Conservation (phyloP, 75 land plant species). For the Pinus tabuliformis region DNA sequence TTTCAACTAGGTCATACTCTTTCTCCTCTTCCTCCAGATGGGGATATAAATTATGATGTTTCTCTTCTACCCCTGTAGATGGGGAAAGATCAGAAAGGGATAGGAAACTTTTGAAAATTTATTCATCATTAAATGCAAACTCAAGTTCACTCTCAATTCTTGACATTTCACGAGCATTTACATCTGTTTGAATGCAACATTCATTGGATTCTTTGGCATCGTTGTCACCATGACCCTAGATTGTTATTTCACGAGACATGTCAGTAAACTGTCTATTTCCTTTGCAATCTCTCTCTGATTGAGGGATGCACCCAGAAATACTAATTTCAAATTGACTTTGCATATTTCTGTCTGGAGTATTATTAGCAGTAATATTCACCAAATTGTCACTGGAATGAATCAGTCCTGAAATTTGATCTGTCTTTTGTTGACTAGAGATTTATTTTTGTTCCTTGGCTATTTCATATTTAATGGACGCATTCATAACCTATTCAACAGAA, state of each 20-base stretch:
- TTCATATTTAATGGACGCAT: not conserved
- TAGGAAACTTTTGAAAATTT: conserved; percentile 43
- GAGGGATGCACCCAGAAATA: not conserved
- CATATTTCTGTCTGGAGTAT: not conserved
- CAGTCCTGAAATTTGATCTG: too few relatives aligned
- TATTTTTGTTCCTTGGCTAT: not conserved
- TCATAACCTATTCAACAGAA: not conserved
- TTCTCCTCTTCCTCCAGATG: conserved; percentile 4
- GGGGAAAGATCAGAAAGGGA: conserved; percentile 26
- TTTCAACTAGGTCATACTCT: not conserved
- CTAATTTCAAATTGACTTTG: not conserved
- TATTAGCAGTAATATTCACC: not conserved
- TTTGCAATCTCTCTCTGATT: not conserved
- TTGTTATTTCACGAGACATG: not conserved
- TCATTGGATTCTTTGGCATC: not conserved
- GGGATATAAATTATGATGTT: not conserved
- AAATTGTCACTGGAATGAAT: not conserved
- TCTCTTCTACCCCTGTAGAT: conserved; percentile 3
- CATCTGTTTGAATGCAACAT: not conserved
- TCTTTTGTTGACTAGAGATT: not conserved
- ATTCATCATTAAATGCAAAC: conserved; percentile 8
- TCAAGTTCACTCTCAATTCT: conserved; percentile 6
- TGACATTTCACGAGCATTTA: not conserved
- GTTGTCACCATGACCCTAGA: not conserved
- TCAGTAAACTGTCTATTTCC: not conserved